Evolutionary conservation across 768 basidiomycete species (phyloP).

Genomic region (Kwoniella newhampshirensis): DNA sequence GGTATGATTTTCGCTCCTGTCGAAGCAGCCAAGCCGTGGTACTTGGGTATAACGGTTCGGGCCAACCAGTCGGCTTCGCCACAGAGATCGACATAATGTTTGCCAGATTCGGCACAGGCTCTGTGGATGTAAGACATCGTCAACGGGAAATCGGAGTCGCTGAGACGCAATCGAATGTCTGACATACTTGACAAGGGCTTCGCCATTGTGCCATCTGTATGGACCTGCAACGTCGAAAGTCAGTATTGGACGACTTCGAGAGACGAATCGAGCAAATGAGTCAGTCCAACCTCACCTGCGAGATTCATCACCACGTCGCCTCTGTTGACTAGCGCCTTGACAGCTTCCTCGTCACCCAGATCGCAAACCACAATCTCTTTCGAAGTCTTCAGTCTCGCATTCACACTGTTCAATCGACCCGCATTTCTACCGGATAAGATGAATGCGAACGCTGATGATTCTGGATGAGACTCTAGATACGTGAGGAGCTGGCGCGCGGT

Average conservation of each 20-base stretch:
- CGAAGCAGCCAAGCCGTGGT: slow-evolving; percentile 69
- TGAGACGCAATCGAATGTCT: not conserved
- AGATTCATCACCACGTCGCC: slow-evolving; percentile 48
- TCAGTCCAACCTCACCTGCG: slow-evolving; percentile 39
- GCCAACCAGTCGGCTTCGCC: slow-evolving; percentile 40
- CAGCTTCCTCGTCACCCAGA: slow-evolving; percentile 34
- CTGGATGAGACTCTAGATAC: slow-evolving; percentile 68
- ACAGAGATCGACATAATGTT: slow-evolving; percentile 82
- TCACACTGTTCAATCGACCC: slow-evolving; percentile 61
- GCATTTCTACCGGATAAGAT: slow-evolving; percentile 69
- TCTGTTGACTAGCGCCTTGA: slow-evolving; percentile 27
- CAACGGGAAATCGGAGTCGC: not conserved
- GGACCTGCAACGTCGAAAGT: too few relatives aligned
- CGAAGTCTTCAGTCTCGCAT: slow-evolving; percentile 20
- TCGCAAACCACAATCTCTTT: slow-evolving; percentile 30
- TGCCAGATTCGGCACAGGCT: slow-evolving; percentile 70
- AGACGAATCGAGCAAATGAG: not conserved
- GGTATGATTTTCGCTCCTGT: slow-evolving; percentile 75
- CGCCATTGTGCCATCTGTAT: slow-evolving; percentile 45
- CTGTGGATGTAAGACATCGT: slow-evolving; percentile 53
- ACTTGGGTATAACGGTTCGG: slow-evolving; percentile 56
- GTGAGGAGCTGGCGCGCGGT: slow-evolving; percentile 68
- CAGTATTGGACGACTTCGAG: too few relatives aligned
- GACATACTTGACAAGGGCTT: slow-evolving; percentile 41
- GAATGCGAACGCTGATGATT: slow-evolving; percentile 63